phyloP scores from a whole-genome alignment of 2,329 filamentous ascomycete genomes.

The Colletotrichum paranaense region DNA sequence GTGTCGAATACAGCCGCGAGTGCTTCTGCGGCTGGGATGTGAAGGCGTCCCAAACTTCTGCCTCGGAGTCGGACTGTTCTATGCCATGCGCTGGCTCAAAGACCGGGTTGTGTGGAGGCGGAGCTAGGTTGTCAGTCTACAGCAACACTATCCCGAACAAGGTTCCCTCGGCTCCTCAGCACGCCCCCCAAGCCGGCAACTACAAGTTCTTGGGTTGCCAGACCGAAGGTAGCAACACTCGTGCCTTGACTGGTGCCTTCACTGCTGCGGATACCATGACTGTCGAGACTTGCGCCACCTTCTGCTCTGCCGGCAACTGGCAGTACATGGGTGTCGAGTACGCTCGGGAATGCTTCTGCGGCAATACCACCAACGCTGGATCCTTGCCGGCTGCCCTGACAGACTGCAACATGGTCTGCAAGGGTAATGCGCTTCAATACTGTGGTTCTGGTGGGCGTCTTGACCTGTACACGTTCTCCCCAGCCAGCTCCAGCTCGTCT shows the following conservation, averaged over 20 bases:
- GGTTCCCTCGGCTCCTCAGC: slow-evolving; percentile 31
- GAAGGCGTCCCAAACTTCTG: slow-evolving; percentile 25
- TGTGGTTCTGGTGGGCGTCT: slow-evolving; percentile 34
- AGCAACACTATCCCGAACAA: slow-evolving; percentile 35
- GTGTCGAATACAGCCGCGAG: slow-evolving; percentile 40
- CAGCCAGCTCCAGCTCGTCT: not conserved
- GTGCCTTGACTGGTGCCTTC: slow-evolving; percentile 34
- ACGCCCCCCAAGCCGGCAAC: slow-evolving; percentile 33
- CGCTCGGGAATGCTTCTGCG: slow-evolving; percentile 42
- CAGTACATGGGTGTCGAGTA: slow-evolving; percentile 42
- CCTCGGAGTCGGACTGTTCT: slow-evolving; percentile 38
- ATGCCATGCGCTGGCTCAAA: slow-evolving; percentile 31
- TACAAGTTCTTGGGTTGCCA: slow-evolving; percentile 40
- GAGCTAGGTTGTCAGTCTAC: slow-evolving; percentile 39
- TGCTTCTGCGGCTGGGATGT: slow-evolving; percentile 39
- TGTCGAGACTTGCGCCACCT: slow-evolving; percentile 39
- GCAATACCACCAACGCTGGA: slow-evolving; percentile 36
- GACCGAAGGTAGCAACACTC: slow-evolving; percentile 36
- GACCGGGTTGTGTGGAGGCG: slow-evolving; percentile 33
- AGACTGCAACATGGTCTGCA: slow-evolving; percentile 40
- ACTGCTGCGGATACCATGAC: slow-evolving; percentile 41
- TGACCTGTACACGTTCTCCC: slow-evolving; percentile 25
- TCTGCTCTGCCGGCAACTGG: slow-evolving; percentile 38
- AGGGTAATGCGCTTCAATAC: slow-evolving; percentile 36
- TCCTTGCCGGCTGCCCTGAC: slow-evolving; percentile 30